Base-by-base conservation (phyloP, 805 yeast genomes). In the Alloascoidea africana region DNA sequence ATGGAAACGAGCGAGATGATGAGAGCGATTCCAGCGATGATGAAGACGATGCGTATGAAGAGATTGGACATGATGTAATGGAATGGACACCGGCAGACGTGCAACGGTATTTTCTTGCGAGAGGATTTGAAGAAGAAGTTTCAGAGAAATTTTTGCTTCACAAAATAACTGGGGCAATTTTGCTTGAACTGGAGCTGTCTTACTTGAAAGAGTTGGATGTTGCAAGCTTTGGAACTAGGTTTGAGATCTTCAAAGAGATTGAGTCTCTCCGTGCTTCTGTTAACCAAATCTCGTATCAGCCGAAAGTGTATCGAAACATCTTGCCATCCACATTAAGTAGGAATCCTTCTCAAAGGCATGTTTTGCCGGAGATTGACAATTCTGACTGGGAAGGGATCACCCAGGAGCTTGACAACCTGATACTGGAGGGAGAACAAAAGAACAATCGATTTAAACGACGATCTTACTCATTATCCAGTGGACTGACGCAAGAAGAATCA, bases 141-240 rank as follows among this genome's bases (percentile, higher is more conserved):
- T 73, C 85, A 0, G 73, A 76, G 0, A 75, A 78, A 46, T 82
- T 82, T 54, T 71, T 73, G 4, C 69, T 74, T 46, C 93, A 82
- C 52, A 79, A 80, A 48, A 79, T 82, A 37, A 73, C 78, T 2
- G 93, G 93, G 19, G 60, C 70, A 3, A 80, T 82, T 35, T 55
- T 82, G 27, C 59, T 82, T 38, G 83, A 80, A 51, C 58, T 82
- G 42, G 89, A 80, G 47, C 60, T 81, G 44, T 65, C 80, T 1
- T 79, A 78, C 49, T 61, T 82, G 49, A 82, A 82, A 49, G 94
- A 82, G 52, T 58, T 82, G 38, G 94, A 82, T 38, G 80, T 82
- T 33, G 68, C 69, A 33, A 77, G 86, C 0, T 82, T 82, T 58
- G 94, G 94, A 16, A 80, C 87, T 0, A 65, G 94, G 46, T 82